Base-by-base conservation (phyloP, 2,329 filamentous ascomycete species). In the Ilyonectria mors-panacis region DNA sequence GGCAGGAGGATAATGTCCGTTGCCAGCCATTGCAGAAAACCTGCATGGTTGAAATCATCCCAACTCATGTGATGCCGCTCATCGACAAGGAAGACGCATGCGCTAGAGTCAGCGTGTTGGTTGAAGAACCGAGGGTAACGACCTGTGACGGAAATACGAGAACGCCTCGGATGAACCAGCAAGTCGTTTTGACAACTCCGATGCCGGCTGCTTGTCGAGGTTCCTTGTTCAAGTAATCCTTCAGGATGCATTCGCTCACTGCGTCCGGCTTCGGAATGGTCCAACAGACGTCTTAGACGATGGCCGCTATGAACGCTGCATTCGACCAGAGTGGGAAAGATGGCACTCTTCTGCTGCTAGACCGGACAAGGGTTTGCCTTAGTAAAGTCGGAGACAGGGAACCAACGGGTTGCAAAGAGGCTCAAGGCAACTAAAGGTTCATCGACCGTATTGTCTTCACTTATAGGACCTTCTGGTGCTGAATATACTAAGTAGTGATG, bases 91-190 rank as follows among this genome's bases (percentile, higher is more conserved):
- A 42, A 26, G 17, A 28, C 28, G 35, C 35, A 19, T n/a, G 8
- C 42, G 35, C 19, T 55, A 26, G 33, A 19, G 10, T 30, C 19
- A 30, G 17, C 9, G 23, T 9, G 39, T 42, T n/a, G 39, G 39
- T 33, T 48, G 30, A 39, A 21, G 59, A 17, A 21, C 59, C 50
- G 30, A 39, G 51, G 30, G 48, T 35, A 28, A 55, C 42, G 39
- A 28, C 10, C 21, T 56, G 47, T 7, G 17, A 39, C 59, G 51
- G 59, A 62, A 62, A 62, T 62, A 56, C 55, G 61, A 59, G 37
- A 35, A 35, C 37, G 37, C 39, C 47, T 53, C 61, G 54, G 45
- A 28, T 45, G 13, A 58, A 30, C 47, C 7, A 45, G 50, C 13
- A 10, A 12, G 23, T 21, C 13, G 15, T 8, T 21, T 54, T 19